Conservation (phyloP, 352 stramenopile species). For the Pythium angustatum region DNA sequence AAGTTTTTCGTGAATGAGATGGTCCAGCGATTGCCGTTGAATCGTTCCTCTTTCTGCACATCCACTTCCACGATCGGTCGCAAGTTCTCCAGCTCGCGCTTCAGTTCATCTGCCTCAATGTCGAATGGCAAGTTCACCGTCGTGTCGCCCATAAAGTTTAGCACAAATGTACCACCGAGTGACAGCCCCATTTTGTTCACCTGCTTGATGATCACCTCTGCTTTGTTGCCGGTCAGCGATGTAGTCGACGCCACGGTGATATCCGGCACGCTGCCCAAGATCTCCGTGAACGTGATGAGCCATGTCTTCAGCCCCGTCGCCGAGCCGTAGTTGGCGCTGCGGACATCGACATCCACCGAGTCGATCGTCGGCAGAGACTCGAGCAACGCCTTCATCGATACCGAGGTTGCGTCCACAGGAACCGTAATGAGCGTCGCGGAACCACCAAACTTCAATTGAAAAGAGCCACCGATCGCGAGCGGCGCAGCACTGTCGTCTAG, state of each 20-base stretch:
- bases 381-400: conserved; percentile 59
- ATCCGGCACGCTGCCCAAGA: conserved; percentile 87
- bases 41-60: conserved; percentile 64
- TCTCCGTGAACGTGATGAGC: conserved; percentile 92
- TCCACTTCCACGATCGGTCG: conserved; percentile 62
- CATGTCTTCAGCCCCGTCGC: conserved; percentile 59
- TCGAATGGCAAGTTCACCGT: conserved; percentile 93
- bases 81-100: conserved; percentile 81
- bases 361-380: conserved; percentile 79
- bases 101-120: conserved; percentile 82
- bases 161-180: conserved; percentile 91
- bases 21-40: conserved; percentile 91
- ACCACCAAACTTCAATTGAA: conserved; percentile 63
- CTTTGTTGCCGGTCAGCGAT: conserved; percentile 57
- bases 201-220: conserved; percentile 63
- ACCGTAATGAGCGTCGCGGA: conserved; percentile 45
- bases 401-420: conserved; percentile 34
- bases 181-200: conserved; percentile 76
- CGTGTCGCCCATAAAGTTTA: conserved; percentile 91
- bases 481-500: conserved; percentile 43
- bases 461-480: conserved; percentile 54
- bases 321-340: conserved; percentile 50
- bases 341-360: conserved; percentile 60
- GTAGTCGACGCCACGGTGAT: conserved; percentile 67
- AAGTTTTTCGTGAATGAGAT: conserved; percentile 96